Conservation (phyloP, 2,329 filamentous ascomycete genomes). For the Fusarium sp. region DNA sequence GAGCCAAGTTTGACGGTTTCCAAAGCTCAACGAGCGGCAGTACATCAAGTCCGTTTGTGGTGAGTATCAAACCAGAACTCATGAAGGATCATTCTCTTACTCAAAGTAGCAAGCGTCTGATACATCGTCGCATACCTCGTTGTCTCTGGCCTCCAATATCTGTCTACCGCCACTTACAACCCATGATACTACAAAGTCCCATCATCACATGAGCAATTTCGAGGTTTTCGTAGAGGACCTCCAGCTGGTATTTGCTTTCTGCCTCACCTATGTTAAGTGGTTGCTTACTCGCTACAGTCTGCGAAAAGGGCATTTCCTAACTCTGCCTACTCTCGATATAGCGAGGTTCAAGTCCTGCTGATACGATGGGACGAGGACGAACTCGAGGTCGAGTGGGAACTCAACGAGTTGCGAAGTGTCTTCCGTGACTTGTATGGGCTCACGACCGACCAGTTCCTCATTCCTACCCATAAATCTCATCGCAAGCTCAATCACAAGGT, state of each 20-base stretch:
- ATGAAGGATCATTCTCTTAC: constrained; percentile 22
- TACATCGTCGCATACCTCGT: constrained; percentile 45
- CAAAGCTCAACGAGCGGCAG: constrained; percentile 45
- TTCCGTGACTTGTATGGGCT: constrained; percentile 43
- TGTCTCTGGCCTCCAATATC: constrained; percentile 42
- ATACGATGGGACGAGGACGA: constrained; percentile 48
- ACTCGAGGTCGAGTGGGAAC: constrained; percentile 44
- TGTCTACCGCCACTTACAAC: constrained; percentile 42
- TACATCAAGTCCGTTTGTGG: constrained; percentile 44
- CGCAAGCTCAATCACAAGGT: constrained; percentile 44
- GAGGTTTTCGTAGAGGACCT: constrained; percentile 42
- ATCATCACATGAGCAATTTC: constrained; percentile 45
- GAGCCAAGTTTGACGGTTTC: constrained; percentile 44
- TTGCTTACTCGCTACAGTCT: constrained; percentile 31
- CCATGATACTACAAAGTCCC: constrained; percentile 46
- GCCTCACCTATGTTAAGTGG: not conserved
- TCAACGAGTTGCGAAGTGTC: constrained; percentile 40
- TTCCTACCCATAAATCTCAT: constrained; percentile 45
- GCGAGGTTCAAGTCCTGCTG: constrained; percentile 44
- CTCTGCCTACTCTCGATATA: constrained; percentile 46
- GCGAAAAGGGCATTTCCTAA: constrained; percentile 46
- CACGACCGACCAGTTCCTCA: constrained; percentile 41
- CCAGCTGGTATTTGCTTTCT: constrained; percentile 29
- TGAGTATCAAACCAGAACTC: constrained; percentile 11
- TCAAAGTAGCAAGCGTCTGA: constrained; percentile 42